phyloP scores from a whole-genome alignment of 2,329 filamentous ascomycete genomes.

The Fusarium xylarioides region DNA sequence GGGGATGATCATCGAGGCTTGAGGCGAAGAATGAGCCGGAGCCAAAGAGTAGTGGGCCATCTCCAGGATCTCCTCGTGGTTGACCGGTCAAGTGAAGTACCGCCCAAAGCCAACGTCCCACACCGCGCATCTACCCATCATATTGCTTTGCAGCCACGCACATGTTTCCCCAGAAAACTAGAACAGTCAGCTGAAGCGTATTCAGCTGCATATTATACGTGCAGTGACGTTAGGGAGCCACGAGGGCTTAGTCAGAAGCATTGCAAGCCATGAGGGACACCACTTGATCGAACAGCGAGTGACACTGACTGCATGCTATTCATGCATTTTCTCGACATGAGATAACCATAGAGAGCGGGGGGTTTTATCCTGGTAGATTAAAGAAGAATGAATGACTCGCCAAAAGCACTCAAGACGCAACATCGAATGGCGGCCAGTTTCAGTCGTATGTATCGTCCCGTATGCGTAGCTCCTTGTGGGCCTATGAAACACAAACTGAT shows the following conservation, averaged over 20 bases:
- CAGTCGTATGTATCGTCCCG: constrained; percentile 20
- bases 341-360: background rate
- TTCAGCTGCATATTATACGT: constrained; percentile 21
- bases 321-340: background rate
- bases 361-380: background rate
- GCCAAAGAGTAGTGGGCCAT: constrained; percentile 31
- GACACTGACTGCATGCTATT: background rate
- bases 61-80: constrained; percentile 31
- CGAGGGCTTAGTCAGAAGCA: constrained; percentile 22
- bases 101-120: constrained; percentile 31
- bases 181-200: constrained; percentile 40
- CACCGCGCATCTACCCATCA: constrained; percentile 35
- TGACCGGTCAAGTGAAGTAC: constrained; percentile 29
- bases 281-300: background rate
- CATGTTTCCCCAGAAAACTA: constrained; percentile 41
- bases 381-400: background rate
- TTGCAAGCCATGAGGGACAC: background rate
- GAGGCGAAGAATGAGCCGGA: constrained; percentile 11
- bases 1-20: constrained; percentile 37
- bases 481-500: constrained; percentile 30
- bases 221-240: constrained; percentile 36
- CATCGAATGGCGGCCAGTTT: background rate
- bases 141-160: constrained; percentile 31
- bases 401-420: background rate
- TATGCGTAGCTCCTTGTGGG: constrained; percentile 14